Base-by-base conservation (phyloP, 768 basidiomycete genomes). In the Suillus subluteus region DNA sequence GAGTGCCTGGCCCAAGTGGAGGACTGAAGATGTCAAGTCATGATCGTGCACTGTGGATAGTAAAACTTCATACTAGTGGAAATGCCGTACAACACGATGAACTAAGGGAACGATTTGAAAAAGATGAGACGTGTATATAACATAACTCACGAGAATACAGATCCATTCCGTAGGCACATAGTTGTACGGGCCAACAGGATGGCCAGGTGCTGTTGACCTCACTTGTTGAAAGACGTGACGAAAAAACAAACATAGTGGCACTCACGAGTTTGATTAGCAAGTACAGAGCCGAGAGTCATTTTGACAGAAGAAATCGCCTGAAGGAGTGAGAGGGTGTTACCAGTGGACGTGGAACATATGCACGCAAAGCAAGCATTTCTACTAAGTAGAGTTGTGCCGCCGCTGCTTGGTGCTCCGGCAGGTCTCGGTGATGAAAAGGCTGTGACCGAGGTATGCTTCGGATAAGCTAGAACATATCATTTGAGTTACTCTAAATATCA, bases 1-100 rank as follows among this genome's bases (percentile, higher is more conserved):
- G 2, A 79, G 58, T 1, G 83, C 79, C 74, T 88, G 84, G 1
- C 69, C 78, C 6, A 81, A 18, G 70, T 90, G 89, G 0, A 79
- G 55, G 2, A 82, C 86, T 88, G 32, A 18, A 44, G 16, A 15
- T 4, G 13, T n/a, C 16, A 56, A n/a, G 37, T 61, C 12, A 58
- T 56, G 8, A 18, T 30, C 30, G 37, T 43, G n/a, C 15, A 40
- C 21, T 6, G 8, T 16, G n/a, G 21, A 46, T 18, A 64, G n/a
- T 15, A 16, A 52, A 21, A 23, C 26, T 16, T 65, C 79, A 40
- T 68, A 83, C 84, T 13, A 2, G 80, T 80, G 0, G 82, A 81
- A 44, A 84, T 38, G 2, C 73, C 74, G 66, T 82, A 86, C 0
- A 84, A 74, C 11, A 72, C 75, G 15, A 86, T 65, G 66, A 82